Evolutionary conservation across 352 stramenopile genomes (phyloP).

Genomic region (Aphanomyces astaci): DNA sequence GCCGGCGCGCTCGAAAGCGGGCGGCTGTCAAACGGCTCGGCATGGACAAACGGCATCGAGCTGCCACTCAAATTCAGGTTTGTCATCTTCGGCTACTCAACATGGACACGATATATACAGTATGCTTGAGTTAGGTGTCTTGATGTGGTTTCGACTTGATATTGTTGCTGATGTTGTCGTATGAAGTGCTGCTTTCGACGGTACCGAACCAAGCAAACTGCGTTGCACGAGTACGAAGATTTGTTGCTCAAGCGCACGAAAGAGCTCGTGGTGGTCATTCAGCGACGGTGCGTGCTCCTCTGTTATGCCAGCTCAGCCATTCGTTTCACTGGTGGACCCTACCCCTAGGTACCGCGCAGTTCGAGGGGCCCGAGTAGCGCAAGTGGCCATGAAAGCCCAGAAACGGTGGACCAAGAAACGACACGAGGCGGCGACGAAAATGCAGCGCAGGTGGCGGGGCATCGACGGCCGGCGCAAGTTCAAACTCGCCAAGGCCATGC

Average conservation of each 20-base stretch:
- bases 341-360: slow-evolving; percentile 37
- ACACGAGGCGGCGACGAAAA: slow-evolving; percentile 32
- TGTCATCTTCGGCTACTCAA: too few relatives aligned
- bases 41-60: slow-evolving; percentile 37
- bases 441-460: slow-evolving; percentile 54
- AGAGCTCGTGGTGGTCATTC: slow-evolving; percentile 38
- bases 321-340: too few relatives aligned
- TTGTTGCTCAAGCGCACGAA: slow-evolving; percentile 42
- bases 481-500: slow-evolving; percentile 29
- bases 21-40: slow-evolving; percentile 43
- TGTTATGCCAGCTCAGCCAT: background rate
- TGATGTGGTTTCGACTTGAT: too few relatives aligned
- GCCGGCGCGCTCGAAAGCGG: slow-evolving; percentile 38
- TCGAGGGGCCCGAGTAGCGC: slow-evolving; percentile 35
- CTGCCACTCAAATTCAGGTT: slow-evolving; percentile 53
- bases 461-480: slow-evolving; percentile 33
- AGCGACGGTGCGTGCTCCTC: slow-evolving; percentile 28
- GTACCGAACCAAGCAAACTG: slow-evolving; percentile 42
- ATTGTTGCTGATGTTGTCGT: too few relatives aligned
- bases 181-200: slow-evolving; percentile 28
- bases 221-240: slow-evolving; percentile 32
- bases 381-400: slow-evolving; percentile 29
- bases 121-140: too few relatives aligned
- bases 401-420: slow-evolving; percentile 34
- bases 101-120: too few relatives aligned